These are phyloP conservation scores for Eimeria maxima DNA, from an alignment of 169 alveolate species.

Conservation along the genomic window DNA sequence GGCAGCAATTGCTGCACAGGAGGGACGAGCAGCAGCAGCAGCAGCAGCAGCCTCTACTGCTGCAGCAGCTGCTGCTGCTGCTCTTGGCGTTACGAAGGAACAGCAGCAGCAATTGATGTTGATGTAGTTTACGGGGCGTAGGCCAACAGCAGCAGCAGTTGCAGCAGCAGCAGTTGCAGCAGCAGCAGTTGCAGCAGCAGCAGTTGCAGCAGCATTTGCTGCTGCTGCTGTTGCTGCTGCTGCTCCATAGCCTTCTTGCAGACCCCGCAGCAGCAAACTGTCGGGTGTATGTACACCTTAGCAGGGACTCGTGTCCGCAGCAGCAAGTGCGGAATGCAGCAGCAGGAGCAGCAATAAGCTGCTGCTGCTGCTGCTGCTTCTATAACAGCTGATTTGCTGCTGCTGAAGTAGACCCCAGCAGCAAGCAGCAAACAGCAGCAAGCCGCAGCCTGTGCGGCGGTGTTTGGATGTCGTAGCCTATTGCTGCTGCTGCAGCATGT, in stretches of 20 bases:
- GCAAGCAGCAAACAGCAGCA: not conserved
- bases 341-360: not conserved
- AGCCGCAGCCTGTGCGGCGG: not conserved
- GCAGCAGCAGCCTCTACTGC: not conserved
- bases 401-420: no score
- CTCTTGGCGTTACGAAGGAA: not conserved
- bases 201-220: not conserved
- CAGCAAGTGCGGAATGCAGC: not conserved
- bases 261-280: not conserved
- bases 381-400: no score
- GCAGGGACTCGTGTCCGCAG: not conserved
- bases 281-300: not conserved
- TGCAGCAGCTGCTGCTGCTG: no score
- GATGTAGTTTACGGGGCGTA: not conserved
- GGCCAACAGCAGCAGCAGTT: not conserved
- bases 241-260: not conserved
- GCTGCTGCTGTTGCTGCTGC: slow-evolving; percentile 22
- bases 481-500: not conserved
- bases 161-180: not conserved
- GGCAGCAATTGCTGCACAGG: not conserved
- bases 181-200: not conserved
- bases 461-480: not conserved
- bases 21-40: slow-evolving; percentile 18
- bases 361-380: not conserved
- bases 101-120: not conserved